phyloP scores from a whole-genome alignment of 192 early-diverging fungal species.

The Helicostylum pulchrum region DNA sequence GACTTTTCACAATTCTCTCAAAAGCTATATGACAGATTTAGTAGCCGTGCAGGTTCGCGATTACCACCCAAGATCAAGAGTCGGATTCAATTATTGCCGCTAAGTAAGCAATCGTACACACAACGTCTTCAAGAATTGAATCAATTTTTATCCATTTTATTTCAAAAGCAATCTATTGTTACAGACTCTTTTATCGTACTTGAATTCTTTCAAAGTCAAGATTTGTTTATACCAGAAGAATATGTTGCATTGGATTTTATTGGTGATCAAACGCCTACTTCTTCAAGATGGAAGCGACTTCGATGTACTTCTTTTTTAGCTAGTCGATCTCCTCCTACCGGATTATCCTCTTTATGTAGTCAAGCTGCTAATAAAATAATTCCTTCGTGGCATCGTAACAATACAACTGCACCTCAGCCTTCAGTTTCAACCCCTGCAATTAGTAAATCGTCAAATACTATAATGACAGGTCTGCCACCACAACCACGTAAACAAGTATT shows the following conservation, averaged over 20 bases:
- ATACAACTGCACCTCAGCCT: slow-evolving; percentile 4
- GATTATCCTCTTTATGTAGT: slow-evolving; percentile 23
- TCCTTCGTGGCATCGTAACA: slow-evolving; percentile 5
- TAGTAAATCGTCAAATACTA: background rate
- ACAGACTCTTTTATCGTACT: slow-evolving; percentile 26
- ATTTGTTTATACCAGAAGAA: background rate
- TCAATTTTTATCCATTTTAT: slow-evolving; percentile 23
- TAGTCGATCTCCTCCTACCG: slow-evolving; percentile 1
- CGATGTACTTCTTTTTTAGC: slow-evolving; percentile 16
- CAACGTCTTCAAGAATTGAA: slow-evolving; percentile 31
- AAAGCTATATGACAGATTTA: slow-evolving; percentile 17
- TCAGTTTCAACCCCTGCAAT: slow-evolving; percentile 10
- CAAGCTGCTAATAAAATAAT: slow-evolving; percentile 27
- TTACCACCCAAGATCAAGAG: slow-evolving; percentile 10
- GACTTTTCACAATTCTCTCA: slow-evolving; percentile 31
- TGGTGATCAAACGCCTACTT: too few relatives aligned
- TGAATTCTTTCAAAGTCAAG: slow-evolving; percentile 28
- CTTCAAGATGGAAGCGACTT: slow-evolving; percentile 19
- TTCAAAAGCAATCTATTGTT: slow-evolving; percentile 15
- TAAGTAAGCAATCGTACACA: slow-evolving; percentile 16
- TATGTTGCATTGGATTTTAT: too few relatives aligned
- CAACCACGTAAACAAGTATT: background rate
- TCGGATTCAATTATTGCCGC: slow-evolving; percentile 16
- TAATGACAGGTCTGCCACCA: background rate
- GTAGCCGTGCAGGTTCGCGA: background rate